Percentiles rank a stretch among this genome's conserved stretches.
Conservation (phyloP, 306 rosid genomes). For the Sophora flavescens region DNA sequence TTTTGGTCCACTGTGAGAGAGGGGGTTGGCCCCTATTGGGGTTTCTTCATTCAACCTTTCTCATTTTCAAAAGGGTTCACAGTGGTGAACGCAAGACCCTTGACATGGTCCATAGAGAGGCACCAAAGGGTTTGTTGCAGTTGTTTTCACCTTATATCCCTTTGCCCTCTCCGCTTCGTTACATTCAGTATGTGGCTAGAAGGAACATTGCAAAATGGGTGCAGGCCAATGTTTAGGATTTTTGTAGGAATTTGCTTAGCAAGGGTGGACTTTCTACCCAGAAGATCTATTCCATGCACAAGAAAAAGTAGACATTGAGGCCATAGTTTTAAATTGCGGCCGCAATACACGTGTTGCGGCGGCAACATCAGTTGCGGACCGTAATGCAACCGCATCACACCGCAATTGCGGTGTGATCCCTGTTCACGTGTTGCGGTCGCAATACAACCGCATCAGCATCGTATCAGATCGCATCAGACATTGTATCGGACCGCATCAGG, state of each 20-base stretch:
- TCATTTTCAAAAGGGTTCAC: constrained; percentile 74
- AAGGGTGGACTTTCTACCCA: constrained; percentile 92
- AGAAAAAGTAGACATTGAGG: constrained; percentile 82
- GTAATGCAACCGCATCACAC: too few relatives aligned
- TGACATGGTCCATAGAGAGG: constrained; percentile 91
- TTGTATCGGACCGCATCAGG: too few relatives aligned
- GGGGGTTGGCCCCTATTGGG: constrained; percentile 99
- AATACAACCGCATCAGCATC: too few relatives aligned
- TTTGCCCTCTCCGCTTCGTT: constrained; percentile 93
- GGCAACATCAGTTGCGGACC: too few relatives aligned
- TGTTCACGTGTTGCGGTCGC: too few relatives aligned
- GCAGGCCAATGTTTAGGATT: constrained; percentile 85
- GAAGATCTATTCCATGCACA: constrained; percentile 86
- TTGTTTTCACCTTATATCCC: constrained; percentile 88
- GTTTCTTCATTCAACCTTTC: constrained; percentile 74
- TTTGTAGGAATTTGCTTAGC: constrained; percentile 80
- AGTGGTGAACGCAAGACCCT: constrained; percentile 85
- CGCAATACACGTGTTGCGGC: too few relatives aligned
- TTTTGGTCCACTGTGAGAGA: constrained; percentile 91
- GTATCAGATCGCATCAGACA: too few relatives aligned
- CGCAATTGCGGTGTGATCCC: too few relatives aligned
- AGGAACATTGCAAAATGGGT: constrained; percentile 88
- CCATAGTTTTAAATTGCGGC: too few relatives aligned
- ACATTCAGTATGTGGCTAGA: constrained; percentile 89
- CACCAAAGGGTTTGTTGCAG: constrained; percentile 92